Evolutionary conservation across 73 alveolate genomes (phyloP), one percentile per base, ranked within the genome.

Genomic region (Paramecium pentaurelia): DNA sequence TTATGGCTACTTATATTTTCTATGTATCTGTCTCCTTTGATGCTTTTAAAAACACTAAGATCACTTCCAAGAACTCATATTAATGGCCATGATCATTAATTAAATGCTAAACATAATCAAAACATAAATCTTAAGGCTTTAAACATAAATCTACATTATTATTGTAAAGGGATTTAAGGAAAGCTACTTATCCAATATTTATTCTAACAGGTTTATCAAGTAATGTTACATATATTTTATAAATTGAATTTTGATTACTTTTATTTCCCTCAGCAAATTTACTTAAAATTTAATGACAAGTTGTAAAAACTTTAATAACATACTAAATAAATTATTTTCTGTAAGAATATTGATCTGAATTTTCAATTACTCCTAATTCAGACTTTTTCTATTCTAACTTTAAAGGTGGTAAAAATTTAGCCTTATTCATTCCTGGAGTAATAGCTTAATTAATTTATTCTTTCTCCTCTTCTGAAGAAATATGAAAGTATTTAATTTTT

Each of bases 281-380:
- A 8, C 88, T 37, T 34, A 89, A 58, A 12, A 89, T 89, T 38
- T 89, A 16, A 47, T 89, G 94, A n/a, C 86, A 45, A 20, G 44
- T 89, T 12, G 80, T 89, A 32, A 89, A 89, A 20, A 89, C 94
- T 25, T 89, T 44, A 45, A 71, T 89, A 11, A 89, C 94, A n/a
- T 47, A 71, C 3, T 68, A 11, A 51, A 89, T 89, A 54, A 89
- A 89, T 71, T 71, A 27, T 30, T 47, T 89, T 89, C 58, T 71
- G 32, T 89, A 89, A 22, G 94, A 89, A 40, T 18, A 89, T 73
- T 89, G 7, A 32, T 40, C 60, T 36, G 18, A 12, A 32, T 37
- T 73, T 8, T 40, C 87, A 28, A 64, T 18, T 0, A 32, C 28
- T 32, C 12, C 10, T 6, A 32, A 11, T 64, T 64, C 84, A 64